Evolutionary conservation across 768 basidiomycete genomes (phyloP).

Genomic region (Candolleomyces efflorescens): DNA sequence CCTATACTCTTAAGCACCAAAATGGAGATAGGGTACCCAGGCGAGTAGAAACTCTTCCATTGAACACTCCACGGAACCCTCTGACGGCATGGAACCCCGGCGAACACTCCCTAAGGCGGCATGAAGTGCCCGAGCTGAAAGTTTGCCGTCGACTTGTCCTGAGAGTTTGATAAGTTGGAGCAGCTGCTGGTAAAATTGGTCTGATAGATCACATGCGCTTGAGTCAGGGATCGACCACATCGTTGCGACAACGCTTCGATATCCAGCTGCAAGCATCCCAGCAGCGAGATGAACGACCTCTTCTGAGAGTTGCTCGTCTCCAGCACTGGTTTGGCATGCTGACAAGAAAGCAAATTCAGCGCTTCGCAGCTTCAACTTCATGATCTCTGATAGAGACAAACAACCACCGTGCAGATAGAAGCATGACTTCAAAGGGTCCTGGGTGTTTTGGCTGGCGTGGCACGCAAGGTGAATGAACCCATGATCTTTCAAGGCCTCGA

Average conservation of each 20-base stretch:
- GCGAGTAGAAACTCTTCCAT: too few relatives aligned
- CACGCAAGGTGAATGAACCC: neutral
- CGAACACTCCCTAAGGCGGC: too few relatives aligned
- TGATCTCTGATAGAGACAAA: neutral
- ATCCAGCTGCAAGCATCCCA: conserved; percentile 6
- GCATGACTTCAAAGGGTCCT: neutral
- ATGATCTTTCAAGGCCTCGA: neutral
- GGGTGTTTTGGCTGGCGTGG: neutral
- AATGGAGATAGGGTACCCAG: too few relatives aligned
- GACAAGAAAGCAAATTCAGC: conserved; percentile 9
- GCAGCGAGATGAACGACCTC: conserved; percentile 6
- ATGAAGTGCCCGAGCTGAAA: too few relatives aligned
- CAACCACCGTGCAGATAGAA: neutral
- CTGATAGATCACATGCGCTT: too few relatives aligned
- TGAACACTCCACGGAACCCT: too few relatives aligned
- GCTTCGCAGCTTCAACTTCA: neutral
- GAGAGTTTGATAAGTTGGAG: too few relatives aligned
- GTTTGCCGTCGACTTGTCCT: too few relatives aligned
- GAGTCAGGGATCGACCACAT: conserved; percentile 6
- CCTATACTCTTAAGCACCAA: too few relatives aligned
- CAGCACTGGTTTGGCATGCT: conserved; percentile 3
- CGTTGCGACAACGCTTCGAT: conserved; percentile 4
- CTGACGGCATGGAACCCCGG: too few relatives aligned
- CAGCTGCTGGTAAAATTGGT: too few relatives aligned
- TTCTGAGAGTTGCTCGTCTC: neutral